Conservation (phyloP, 2,329 filamentous ascomycete species). For the Cordyceps sp. region DNA sequence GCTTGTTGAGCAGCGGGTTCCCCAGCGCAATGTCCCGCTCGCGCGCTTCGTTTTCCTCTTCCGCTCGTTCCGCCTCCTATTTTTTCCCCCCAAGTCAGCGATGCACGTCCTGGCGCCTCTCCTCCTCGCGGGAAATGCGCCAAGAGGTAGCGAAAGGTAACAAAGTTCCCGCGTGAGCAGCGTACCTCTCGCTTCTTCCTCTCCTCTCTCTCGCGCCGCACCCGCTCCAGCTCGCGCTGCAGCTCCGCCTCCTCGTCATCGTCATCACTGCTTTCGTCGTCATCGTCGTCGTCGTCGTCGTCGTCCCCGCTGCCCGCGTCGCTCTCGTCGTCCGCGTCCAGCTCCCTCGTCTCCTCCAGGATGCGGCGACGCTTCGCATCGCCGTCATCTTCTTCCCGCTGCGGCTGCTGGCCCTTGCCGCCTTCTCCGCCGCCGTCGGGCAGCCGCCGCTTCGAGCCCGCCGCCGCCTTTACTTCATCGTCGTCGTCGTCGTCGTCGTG, state of each 20-base stretch:
- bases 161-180: too few species aligned
- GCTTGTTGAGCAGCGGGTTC: slow-evolving; percentile 80
- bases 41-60: slow-evolving; percentile 63
- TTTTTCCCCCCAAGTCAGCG: too few species aligned
- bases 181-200: slow-evolving; percentile 21
- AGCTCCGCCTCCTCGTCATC: slow-evolving; percentile 59
- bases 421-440: too few species aligned
- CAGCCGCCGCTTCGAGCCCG: too few species aligned
- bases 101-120: too few species aligned
- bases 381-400: slow-evolving; percentile 42
- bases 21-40: slow-evolving; percentile 82
- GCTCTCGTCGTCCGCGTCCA: slow-evolving; percentile 58
- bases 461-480: slow-evolving; percentile 9
- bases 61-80: slow-evolving; percentile 66
- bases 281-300: slow-evolving; percentile 31
- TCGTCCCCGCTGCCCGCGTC: slow-evolving; percentile 54
- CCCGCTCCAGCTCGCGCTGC: slow-evolving; percentile 85
- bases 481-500: slow-evolving; percentile 27
- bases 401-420: too few species aligned
- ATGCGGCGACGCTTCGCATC: not conserved
- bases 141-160: not conserved
- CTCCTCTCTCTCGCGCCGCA: slow-evolving; percentile 54
- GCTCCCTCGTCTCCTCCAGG: slow-evolving; percentile 44
- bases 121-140: not conserved
- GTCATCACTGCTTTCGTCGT: slow-evolving; percentile 30